Evolutionary conservation across 371 early-diverging fungal genomes (phyloP).

Genomic region (Apophysomyces variabilis): DNA sequence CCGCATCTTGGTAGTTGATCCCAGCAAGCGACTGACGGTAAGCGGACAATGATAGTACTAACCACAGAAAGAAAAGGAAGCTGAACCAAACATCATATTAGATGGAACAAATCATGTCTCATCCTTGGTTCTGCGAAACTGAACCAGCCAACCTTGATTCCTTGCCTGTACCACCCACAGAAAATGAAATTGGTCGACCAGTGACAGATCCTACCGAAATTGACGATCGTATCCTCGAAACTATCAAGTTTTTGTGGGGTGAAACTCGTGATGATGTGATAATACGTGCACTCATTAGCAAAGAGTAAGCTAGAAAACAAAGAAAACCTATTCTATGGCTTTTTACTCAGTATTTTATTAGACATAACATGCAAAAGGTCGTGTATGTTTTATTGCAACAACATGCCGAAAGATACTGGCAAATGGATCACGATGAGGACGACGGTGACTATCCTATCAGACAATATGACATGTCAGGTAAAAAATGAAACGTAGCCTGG

Average conservation of each 20-base stretch:
- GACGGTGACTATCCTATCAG: conserved; percentile 13
- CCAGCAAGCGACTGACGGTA: conserved; percentile 52
- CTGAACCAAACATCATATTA: background rate
- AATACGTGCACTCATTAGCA: conserved; percentile 43
- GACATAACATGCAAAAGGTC: conserved; percentile 60
- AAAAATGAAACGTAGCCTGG: background rate
- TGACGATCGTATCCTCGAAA: conserved; percentile 43
- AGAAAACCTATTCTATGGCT: too few relatives aligned
- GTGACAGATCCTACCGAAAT: conserved; percentile 33
- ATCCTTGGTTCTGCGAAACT: conserved; percentile 41
- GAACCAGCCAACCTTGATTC: conserved; percentile 25
- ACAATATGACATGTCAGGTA: conserved; percentile 17
- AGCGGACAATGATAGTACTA: background rate
- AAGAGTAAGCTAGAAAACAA: conserved; percentile 34
- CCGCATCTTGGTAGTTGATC: conserved; percentile 51
- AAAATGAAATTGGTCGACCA: conserved; percentile 38
- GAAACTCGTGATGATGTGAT: conserved; percentile 42
- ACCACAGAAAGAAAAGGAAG: background rate
- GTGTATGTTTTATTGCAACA: conserved; percentile 53
- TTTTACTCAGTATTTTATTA: conserved; percentile 11
- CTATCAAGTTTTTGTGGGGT: conserved; percentile 46
- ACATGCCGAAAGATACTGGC: conserved; percentile 55
- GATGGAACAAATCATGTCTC: conserved; percentile 41
- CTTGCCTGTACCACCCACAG: conserved; percentile 36
- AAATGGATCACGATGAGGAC: conserved; percentile 49